Evolutionary conservation across 2,329 filamentous ascomycete genomes (phyloP), one percentile per base, ranked within the genome.

Genomic region (Lasiodiplodia citricola): DNA sequence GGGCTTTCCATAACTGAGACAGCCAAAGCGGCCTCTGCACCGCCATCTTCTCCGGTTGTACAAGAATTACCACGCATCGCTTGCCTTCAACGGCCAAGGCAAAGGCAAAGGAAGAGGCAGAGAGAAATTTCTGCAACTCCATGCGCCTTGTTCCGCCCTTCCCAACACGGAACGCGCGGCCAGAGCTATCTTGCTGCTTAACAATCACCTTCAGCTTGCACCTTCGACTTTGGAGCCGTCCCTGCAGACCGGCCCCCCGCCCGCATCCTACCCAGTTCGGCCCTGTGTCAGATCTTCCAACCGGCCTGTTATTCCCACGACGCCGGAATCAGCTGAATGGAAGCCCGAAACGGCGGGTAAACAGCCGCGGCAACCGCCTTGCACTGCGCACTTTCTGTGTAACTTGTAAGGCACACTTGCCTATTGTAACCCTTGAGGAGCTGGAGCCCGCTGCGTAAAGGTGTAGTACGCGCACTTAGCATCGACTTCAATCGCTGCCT

Each of bases 341-440:
- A 16, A 37, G 28, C 28, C 37, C n/a, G 37, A 35, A 25, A 25
- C 8, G 38, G 41, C 8, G 18, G 44, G 44, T 21, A 23, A 37
- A 23, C 44, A 63, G 28, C 18, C 58, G 58, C 58, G 58, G 14
- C 44, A 63, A 28, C 58, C 58, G 58, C 58, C 25, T 25, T 41
- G 23, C 41, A 21, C 25, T 11, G 11, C 6, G 35, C 37, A 13
- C 13, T 23, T 11, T 58, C 52, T 8, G 11, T 23, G 13, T 16
- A 35, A 35, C 31, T 8, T 35, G 31, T 35, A 35, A 35, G 31
- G 31, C 31, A 35, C 31, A 35, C 37, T 31, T 35, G 54, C 54
- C 23, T 23, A 37, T n/a, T 23, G 38, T n/a, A 14, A 57, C 38
- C 35, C 55, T 16, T 23, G 55, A 18, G 10, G 10, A 57, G 35